Percentiles rank a stretch among this genome's conserved stretches.
Evolutionary conservation across 192 early-diverging fungal genomes (phyloP).

Genomic region (Coemansia sp.): DNA sequence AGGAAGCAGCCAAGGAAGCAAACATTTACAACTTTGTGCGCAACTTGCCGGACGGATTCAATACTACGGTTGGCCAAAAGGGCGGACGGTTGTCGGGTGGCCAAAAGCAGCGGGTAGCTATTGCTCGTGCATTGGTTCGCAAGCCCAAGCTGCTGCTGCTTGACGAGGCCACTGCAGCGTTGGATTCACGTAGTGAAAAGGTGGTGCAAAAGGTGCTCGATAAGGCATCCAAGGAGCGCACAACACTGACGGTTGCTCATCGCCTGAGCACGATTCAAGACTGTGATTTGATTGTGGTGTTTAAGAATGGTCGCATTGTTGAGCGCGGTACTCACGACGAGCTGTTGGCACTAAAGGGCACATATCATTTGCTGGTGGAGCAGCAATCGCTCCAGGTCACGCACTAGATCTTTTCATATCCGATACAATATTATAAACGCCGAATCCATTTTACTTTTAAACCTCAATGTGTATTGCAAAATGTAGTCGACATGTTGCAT

Average conservation of each 20-base stretch:
- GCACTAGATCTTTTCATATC: constrained; percentile 16
- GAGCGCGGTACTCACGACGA: constrained; percentile 65
- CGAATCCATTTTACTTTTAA: too few relatives aligned
- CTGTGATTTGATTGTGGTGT: constrained; percentile 74
- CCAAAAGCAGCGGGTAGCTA: constrained; percentile 89
- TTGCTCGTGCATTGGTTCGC: constrained; percentile 80
- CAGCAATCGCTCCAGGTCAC: constrained; percentile 67
- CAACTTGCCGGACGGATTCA: constrained; percentile 77
- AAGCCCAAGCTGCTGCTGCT: constrained; percentile 84
- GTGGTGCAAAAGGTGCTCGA: constrained; percentile 71
- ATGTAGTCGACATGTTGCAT: too few relatives aligned
- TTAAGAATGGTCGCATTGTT: constrained; percentile 64
- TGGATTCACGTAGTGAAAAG: constrained; percentile 72
- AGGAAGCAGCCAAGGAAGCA: constrained; percentile 59
- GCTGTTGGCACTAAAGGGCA: constrained; percentile 55
- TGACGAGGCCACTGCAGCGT: constrained; percentile 65
- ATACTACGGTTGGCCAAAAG: constrained; percentile 81
- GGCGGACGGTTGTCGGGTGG: constrained; percentile 79
- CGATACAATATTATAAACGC: too few relatives aligned
- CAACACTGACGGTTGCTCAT: constrained; percentile 75
- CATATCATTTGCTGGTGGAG: constrained; percentile 64
- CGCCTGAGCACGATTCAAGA: constrained; percentile 71
- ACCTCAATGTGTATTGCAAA: too few relatives aligned
- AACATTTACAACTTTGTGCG: constrained; percentile 81
- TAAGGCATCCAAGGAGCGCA: constrained; percentile 66